Conservation (phyloP, 768 basidiomycete genomes). For the Tricholoma matsutake region DNA sequence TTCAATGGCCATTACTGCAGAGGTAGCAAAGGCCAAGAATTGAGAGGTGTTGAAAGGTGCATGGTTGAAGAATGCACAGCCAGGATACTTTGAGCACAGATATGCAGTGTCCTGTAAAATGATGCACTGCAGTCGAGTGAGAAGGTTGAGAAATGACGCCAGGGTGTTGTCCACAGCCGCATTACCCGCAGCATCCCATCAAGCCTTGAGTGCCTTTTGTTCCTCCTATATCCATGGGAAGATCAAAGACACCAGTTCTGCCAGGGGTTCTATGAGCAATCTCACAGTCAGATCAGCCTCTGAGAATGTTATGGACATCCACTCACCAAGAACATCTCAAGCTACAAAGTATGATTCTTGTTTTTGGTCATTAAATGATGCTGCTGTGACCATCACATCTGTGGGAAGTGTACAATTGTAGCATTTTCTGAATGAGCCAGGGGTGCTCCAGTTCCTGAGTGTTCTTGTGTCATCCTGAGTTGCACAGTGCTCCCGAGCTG, state of each 20-base stretch:
- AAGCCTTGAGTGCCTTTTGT: slow-evolving; percentile 6
- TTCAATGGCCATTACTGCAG: background rate
- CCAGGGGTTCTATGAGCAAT: slow-evolving; percentile 18
- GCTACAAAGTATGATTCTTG: slow-evolving; percentile 25
- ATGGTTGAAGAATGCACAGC: background rate
- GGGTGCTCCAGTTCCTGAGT: slow-evolving; percentile 29
- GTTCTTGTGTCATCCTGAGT: slow-evolving; percentile 24
- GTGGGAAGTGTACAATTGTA: slow-evolving; percentile 29
- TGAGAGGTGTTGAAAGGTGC: background rate
- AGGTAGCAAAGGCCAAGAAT: background rate
- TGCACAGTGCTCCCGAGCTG: slow-evolving; percentile 27
- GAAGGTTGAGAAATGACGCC: slow-evolving; percentile 17
- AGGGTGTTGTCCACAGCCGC: slow-evolving; percentile 23
- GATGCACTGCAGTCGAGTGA: background rate
- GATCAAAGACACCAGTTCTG: slow-evolving; percentile 10
- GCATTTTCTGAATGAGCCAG: slow-evolving; percentile 15
- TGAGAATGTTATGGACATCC: background rate
- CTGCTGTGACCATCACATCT: slow-evolving; percentile 28
- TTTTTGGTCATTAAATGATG: slow-evolving; percentile 24
- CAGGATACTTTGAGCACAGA: background rate
- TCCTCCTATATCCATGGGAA: slow-evolving; percentile 29
- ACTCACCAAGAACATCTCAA: slow-evolving; percentile 21
- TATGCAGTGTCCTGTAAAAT: background rate
- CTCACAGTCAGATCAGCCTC: background rate
- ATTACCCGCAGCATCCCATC: background rate